Base-by-base conservation (phyloP, 768 basidiomycete species). In the Gyrodon lividus region DNA sequence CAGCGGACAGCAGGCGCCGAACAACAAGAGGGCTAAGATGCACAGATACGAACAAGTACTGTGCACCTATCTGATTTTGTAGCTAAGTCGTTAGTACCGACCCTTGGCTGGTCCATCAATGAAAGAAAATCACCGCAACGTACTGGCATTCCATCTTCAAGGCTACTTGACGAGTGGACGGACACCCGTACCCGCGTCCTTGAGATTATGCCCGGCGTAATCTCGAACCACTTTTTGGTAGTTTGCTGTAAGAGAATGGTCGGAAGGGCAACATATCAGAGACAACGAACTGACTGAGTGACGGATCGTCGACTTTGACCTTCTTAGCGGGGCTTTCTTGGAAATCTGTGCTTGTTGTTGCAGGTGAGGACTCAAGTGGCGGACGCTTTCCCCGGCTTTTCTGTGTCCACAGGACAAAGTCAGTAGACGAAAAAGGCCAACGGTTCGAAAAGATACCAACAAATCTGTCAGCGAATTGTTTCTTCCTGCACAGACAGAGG, bases 381-480 rank as follows among this genome's bases (percentile, higher is more conserved):
- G 69, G 72, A 59, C 82, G 81, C 72, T 83, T 84, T 67, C 80
- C 78, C 64, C 82, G 71, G 30, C 70, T 76, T 77, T 77, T 83
- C 82, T 84, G 61, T 22, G 14, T n/a, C 34, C 33, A 46, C 14
- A 5, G 34, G 23, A 23, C 19, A 13, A 6, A 35, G 33, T 41
- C 16, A 45, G n/a, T 9, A 31, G 7, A 19, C 17, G 20, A 6
- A 10, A 19, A 16, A 22, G 12, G 20, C 13, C 22, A n/a, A n/a
- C n/a, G n/a, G 31, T 14, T 0, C 24, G 17, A 51, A 3, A 41
- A 4, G 31, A 1, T 5, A 77, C 81, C 62, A 61, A 83, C 82
- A 72, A 84, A 84, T 62, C 84, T 76, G 56, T 75, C 74, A 51
- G 80, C 79, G 64, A 86, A 86, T 8, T 75, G 67, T 46, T 72